Percentiles rank a stretch among this genome's conserved stretches.
phyloP scores from a whole-genome alignment of 495 filamentous ascomycete species.

The Penicillium flavigenum region DNA sequence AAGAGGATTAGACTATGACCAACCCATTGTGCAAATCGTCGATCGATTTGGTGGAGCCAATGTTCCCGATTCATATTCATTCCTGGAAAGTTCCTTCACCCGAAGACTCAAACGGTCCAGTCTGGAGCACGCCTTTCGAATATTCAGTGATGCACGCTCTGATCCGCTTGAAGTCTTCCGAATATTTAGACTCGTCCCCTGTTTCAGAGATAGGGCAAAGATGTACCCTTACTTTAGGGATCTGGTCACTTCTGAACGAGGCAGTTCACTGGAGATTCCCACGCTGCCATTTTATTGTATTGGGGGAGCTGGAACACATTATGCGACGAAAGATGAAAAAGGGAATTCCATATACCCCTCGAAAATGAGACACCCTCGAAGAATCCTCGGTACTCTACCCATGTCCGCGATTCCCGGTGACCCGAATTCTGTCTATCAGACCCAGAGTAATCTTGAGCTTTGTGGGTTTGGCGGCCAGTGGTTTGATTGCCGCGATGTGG shows the following conservation, averaged over 20 bases:
- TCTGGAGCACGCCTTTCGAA: slow-evolving; percentile 58
- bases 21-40: neutral
- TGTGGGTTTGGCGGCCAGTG: slow-evolving; percentile 63
- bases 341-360: slow-evolving; percentile 33
- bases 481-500: slow-evolving; percentile 71
- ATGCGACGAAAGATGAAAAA: slow-evolving; percentile 38
- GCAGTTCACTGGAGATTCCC: slow-evolving; percentile 38
- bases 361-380: slow-evolving; percentile 27
- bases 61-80: slow-evolving; percentile 20
- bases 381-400: slow-evolving; percentile 19
- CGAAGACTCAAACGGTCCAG: slow-evolving; percentile 65
- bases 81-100: slow-evolving; percentile 64
- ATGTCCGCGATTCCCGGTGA: slow-evolving; percentile 7
- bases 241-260: slow-evolving; percentile 17
- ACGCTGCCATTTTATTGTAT: slow-evolving; percentile 41
- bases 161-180: slow-evolving; percentile 50
- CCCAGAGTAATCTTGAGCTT: slow-evolving; percentile 12
- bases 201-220: slow-evolving; percentile 49
- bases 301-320: slow-evolving; percentile 67
- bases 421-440: neutral
- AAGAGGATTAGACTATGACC: neutral
- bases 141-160: slow-evolving; percentile 55
- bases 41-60: neutral
- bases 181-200: slow-evolving; percentile 65
- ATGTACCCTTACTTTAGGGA: slow-evolving; percentile 45